A percentile compares a stretch with the other conserved stretches of the same genome.
These are phyloP conservation scores for Rubia tinctorum DNA, from an alignment of 305 asterid genomes.

Conservation along the genomic window DNA sequence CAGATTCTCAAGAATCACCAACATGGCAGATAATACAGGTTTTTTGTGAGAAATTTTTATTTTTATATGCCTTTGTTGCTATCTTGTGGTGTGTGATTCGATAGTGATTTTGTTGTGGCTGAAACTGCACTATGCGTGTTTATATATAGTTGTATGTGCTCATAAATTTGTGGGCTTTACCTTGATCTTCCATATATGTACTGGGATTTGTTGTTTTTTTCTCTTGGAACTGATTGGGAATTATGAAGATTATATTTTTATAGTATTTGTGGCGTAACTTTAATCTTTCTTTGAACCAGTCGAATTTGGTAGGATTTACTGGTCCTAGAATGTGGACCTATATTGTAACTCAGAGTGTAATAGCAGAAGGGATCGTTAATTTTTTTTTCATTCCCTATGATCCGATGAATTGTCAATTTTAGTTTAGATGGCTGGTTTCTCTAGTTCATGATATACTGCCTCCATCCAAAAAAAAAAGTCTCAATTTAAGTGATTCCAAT, in stretches of 20 bases:
- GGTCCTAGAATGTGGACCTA: not conserved
- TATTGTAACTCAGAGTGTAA: not conserved
- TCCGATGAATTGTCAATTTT: not conserved
- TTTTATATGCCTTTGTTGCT: not conserved
- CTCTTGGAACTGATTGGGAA: not conserved
- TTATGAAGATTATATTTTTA: no score
- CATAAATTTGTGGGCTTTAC: not conserved
- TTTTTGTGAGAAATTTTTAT: not conserved
- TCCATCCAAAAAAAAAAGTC: not conserved
- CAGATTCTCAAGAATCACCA: constrained; percentile 24
- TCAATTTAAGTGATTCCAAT: not conserved
- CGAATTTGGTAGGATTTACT: not conserved
- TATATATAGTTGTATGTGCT: not conserved
- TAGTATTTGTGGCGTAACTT: no score
- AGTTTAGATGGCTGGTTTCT: not conserved
- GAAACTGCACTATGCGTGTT: not conserved
- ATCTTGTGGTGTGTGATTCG: not conserved
- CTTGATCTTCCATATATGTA: not conserved
- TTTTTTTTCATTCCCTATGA: not conserved
- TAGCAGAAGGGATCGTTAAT: not conserved
- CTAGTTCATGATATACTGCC: not conserved
- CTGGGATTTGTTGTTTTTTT: no score
- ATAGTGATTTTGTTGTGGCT: not conserved
- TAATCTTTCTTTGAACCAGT: no score
- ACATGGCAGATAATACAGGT: constrained; percentile 42